Evolutionary conservation across 176 grass and related monocot species (phyloP).

Genomic region (Tillandsia leiboldiana): DNA sequence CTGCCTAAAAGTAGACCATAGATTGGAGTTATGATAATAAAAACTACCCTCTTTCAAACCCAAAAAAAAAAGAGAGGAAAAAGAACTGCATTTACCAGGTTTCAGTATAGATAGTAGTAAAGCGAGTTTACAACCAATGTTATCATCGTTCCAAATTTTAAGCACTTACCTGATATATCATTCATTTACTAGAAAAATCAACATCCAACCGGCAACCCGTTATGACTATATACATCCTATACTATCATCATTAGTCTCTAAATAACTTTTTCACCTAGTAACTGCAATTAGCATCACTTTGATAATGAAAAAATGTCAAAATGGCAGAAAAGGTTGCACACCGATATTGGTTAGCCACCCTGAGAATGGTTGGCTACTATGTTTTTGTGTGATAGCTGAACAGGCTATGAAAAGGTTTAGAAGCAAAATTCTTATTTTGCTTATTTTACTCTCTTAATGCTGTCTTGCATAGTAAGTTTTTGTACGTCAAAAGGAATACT

Average conservation of each 20-base stretch:
- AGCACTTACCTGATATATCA: neutral
- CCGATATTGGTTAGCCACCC: neutral
- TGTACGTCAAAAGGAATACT: neutral
- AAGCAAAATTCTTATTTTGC: neutral
- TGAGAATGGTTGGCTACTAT: neutral
- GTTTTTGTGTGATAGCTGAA: neutral
- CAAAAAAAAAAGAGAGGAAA: constrained; percentile 11
- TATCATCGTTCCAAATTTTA: neutral
- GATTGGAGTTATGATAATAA: neutral
- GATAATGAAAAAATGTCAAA: neutral
- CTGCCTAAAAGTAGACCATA: constrained; percentile 44
- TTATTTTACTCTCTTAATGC: neutral
- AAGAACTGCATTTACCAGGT: neutral
- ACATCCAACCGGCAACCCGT: neutral
- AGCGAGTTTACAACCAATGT: neutral
- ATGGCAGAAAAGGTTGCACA: neutral
- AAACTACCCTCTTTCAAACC: neutral
- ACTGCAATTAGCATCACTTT: neutral
- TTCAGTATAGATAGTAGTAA: neutral
- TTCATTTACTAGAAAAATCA: neutral
- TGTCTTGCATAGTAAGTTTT: neutral
- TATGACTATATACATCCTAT: neutral
- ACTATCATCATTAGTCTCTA: neutral
- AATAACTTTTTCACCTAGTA: neutral
- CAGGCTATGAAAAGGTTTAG: neutral